Percentiles rank a stretch among this genome's conserved stretches.
Conservation (phyloP, 495 filamentous ascomycete genomes). For the Bacidia gigantensis region DNA sequence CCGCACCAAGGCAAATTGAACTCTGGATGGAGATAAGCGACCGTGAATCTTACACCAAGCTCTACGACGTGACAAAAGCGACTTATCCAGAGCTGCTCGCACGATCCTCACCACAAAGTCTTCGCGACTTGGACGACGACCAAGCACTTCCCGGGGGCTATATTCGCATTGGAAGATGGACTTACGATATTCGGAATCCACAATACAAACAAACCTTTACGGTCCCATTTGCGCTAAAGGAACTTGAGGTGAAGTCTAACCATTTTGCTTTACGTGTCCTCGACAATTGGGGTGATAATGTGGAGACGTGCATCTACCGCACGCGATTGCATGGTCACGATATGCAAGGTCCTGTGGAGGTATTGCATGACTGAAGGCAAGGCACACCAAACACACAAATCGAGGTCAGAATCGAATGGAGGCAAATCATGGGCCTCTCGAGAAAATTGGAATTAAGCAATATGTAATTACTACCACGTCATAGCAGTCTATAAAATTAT, state of each 20-base stretch:
- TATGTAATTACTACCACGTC: too few relatives aligned
- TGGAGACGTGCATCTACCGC: conserved; percentile 35
- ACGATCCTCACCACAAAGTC: conserved; percentile 7
- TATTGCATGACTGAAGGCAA: too few relatives aligned
- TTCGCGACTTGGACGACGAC: background rate
- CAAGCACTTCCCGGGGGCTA: conserved; percentile 7
- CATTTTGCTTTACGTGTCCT: conserved; percentile 33
- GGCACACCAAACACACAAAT: too few relatives aligned
- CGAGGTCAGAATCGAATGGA: too few relatives aligned
- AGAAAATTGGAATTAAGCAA: too few relatives aligned
- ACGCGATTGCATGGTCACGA: conserved; percentile 30
- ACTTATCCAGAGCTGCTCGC: background rate
- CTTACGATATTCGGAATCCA: conserved; percentile 26
- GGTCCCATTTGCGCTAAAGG: conserved; percentile 25
- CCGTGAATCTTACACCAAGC: background rate
- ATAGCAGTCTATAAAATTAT: too few relatives aligned
- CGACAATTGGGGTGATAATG: conserved; percentile 32
- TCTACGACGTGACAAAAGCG: background rate
- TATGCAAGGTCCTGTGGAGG: conserved; percentile 4
- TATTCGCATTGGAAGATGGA: conserved; percentile 31
- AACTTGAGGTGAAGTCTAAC: conserved; percentile 24
- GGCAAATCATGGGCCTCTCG: too few relatives aligned
- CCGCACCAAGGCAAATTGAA: conserved; percentile 34
- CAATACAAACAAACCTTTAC: conserved; percentile 29
- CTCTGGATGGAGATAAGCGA: conserved; percentile 25